phyloP scores from a whole-genome alignment of 495 filamentous ascomycete species.

The Annulohypoxylon bovei region DNA sequence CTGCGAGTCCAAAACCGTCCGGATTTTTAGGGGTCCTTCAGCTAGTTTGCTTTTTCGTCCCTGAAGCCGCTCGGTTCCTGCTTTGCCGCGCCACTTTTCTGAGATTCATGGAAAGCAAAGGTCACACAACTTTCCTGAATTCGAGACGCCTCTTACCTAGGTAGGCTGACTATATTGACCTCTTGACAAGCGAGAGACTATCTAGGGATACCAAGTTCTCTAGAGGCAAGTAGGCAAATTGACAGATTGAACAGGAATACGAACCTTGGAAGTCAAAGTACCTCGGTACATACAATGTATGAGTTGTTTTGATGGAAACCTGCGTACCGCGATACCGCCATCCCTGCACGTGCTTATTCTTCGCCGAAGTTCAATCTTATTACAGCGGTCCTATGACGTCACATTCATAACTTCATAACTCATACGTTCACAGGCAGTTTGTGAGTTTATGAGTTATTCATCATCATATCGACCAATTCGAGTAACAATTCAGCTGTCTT shows the following conservation, averaged over 20 bases:
- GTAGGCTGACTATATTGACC: not conserved
- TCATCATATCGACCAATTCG: conserved; percentile 1
- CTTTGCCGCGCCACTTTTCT: not conserved
- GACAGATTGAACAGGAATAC: not conserved
- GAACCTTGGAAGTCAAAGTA: not conserved
- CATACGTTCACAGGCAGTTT: not conserved
- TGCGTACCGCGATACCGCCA: not conserved
- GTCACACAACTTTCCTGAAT: not conserved
- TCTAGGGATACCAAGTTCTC: not conserved
- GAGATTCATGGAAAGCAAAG: not conserved
- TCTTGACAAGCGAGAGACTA: not conserved
- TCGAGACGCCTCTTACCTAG: not conserved
- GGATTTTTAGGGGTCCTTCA: conserved; percentile 11
- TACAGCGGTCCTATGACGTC: conserved; percentile 33
- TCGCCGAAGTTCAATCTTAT: conserved; percentile 27
- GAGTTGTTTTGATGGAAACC: conserved; percentile 13
- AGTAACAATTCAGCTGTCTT: not conserved
- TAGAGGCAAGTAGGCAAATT: not conserved
- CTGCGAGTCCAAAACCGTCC: not conserved
- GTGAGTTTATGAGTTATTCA: not conserved
- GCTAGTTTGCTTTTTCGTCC: not conserved
- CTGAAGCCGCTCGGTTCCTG: not conserved
- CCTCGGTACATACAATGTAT: not conserved
- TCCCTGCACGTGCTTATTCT: conserved; percentile 31
- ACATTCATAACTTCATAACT: conserved; percentile 1